Evolutionary conservation across 192 early-diverging fungal genomes (phyloP).

Genomic region (Jimgerdemannia flammicorona): DNA sequence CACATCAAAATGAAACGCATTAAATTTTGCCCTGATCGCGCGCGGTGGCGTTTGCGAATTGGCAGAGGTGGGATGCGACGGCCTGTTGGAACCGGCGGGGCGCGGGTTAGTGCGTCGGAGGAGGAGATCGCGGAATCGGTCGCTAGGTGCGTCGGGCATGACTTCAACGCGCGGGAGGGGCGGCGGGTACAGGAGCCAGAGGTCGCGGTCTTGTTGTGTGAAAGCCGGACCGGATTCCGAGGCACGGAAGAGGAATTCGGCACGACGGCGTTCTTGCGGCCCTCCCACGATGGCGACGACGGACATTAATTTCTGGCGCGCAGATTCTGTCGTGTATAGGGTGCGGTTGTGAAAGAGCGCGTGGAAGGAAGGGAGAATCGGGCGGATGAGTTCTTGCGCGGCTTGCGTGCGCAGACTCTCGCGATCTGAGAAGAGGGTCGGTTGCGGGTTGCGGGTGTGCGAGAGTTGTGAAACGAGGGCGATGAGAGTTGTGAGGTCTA

Average conservation of each 20-base stretch:
- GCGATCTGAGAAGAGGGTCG: slow-evolving; percentile 21
- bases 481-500: slow-evolving; percentile 46
- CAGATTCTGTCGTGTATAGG: slow-evolving; percentile 33
- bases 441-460: slow-evolving; percentile 26
- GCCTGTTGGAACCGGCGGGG: background rate
- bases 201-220: background rate
- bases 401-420: slow-evolving; percentile 39
- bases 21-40: slow-evolving; percentile 22
- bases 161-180: background rate
- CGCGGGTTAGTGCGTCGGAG: background rate
- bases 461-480: slow-evolving; percentile 39
- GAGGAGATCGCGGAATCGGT: background rate
- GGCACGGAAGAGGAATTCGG: slow-evolving; percentile 14
- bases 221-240: background rate
- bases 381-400: slow-evolving; percentile 28
- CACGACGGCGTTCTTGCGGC: slow-evolving; percentile 25
- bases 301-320: slow-evolving; percentile 26
- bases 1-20: slow-evolving; percentile 27
- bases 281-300: slow-evolving; percentile 42
- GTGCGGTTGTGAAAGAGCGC: slow-evolving; percentile 28
- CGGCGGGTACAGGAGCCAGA: background rate
- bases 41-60: too few species aligned
- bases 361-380: slow-evolving; percentile 28
- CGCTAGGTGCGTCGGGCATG: background rate
- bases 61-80: too few species aligned